A percentile compares a stretch with the other conserved stretches of the same genome.
phyloP scores from a whole-genome alignment of 2,329 filamentous ascomycete species.

The Phaeoacremonium minimum region DNA sequence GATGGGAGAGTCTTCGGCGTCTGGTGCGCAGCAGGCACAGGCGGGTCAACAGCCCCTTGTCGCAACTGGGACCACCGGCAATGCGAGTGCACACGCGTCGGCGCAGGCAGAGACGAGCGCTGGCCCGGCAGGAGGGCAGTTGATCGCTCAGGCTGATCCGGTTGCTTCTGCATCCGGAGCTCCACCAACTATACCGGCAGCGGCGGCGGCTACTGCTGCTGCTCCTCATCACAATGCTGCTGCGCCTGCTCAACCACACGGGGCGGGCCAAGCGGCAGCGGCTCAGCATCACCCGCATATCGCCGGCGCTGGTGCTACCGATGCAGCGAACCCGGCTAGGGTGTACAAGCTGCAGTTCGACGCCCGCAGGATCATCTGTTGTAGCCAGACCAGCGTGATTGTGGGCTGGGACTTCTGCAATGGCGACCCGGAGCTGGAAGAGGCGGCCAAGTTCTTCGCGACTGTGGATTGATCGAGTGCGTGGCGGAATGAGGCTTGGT shows the following conservation, averaged over 20 bases:
- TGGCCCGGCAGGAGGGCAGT: not conserved
- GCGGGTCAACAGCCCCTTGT: constrained; percentile 2
- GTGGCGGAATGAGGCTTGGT: no score
- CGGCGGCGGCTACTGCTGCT: not conserved
- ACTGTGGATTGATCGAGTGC: constrained; percentile 46
- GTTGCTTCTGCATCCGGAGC: constrained; percentile 3
- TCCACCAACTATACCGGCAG: constrained; percentile 1
- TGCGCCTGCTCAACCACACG: constrained; percentile 1
- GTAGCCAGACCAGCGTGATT: constrained; percentile 85
- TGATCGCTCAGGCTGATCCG: not conserved
- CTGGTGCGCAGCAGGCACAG: constrained; percentile 5
- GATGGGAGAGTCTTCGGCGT: constrained; percentile 6
- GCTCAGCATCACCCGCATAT: constrained; percentile 39
- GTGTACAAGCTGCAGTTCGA: constrained; percentile 99
- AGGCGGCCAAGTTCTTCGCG: constrained; percentile 74
- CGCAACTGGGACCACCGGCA: not conserved
- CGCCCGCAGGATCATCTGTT: constrained; percentile 87
- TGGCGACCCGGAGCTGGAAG: constrained; percentile 73
- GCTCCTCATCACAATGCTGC: not conserved
- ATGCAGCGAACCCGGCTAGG: constrained; percentile 46
- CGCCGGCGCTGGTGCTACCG: constrained; percentile 31
- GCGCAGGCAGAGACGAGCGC: not conserved
- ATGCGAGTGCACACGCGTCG: no score
- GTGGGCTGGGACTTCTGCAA: constrained; percentile 98
- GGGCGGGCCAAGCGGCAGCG: constrained; percentile 7